These are phyloP conservation scores for Fusarium equiseti DNA, from an alignment of 2,329 filamentous ascomycete genomes.

Conservation along the genomic window DNA sequence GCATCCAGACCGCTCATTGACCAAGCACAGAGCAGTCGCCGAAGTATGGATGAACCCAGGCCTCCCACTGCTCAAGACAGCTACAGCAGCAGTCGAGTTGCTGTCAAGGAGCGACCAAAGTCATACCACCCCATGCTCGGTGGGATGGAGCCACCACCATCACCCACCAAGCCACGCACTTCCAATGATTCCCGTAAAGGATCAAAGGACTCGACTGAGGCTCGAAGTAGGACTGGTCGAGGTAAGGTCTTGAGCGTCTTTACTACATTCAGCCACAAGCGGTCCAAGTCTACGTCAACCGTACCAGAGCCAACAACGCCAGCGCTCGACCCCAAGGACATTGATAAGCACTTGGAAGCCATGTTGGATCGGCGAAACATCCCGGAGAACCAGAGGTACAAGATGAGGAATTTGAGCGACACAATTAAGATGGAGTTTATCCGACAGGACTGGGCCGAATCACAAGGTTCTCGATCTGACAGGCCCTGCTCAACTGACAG, in stretches of 20 bases:
- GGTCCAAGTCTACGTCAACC: conserved; percentile 52
- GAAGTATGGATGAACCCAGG: conserved; percentile 45
- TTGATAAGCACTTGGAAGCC: conserved; percentile 69
- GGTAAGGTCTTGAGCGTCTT: conserved; percentile 56
- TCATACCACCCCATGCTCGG: conserved; percentile 59
- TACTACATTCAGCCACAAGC: conserved; percentile 54
- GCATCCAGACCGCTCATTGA: conserved; percentile 46
- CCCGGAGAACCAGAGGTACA: conserved; percentile 91
- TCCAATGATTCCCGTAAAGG: conserved; percentile 44
- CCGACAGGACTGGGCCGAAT: conserved; percentile 84
- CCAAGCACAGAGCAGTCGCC: conserved; percentile 36
- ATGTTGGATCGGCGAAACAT: conserved; percentile 90
- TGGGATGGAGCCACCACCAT: conserved; percentile 40
- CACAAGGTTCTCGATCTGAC: conserved; percentile 63
- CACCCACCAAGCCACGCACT: conserved; percentile 40
- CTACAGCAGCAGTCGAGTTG: conserved; percentile 38
- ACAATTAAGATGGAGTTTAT: conserved; percentile 97
- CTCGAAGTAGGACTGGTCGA: conserved; percentile 55
- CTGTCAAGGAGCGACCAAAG: conserved; percentile 61
- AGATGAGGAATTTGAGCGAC: conserved; percentile 90
- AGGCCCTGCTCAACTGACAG: conserved; percentile 61
- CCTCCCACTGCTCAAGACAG: conserved; percentile 35
- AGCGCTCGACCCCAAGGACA: conserved; percentile 65
- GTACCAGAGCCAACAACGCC: conserved; percentile 59
- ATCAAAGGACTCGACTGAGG: conserved; percentile 47